Evolutionary conservation across 371 early-diverging fungal species (phyloP).

Genomic region (Amoeboaphelidium occidentale): DNA sequence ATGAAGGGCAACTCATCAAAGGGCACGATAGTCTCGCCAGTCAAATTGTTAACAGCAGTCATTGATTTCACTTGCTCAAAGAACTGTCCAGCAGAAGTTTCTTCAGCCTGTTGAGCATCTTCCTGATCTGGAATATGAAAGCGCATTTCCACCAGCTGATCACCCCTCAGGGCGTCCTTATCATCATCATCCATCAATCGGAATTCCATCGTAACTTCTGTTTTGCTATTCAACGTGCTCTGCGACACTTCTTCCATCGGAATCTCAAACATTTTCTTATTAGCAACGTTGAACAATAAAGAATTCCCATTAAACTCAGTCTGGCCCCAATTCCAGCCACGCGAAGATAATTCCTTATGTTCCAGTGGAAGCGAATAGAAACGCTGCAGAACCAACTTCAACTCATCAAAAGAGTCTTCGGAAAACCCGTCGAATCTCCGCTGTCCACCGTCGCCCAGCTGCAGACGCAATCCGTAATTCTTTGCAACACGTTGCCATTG

Average conservation of each 20-base stretch:
- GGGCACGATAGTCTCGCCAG: constrained; percentile 64
- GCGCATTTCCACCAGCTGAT: constrained; percentile 71
- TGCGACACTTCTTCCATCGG: constrained; percentile 70
- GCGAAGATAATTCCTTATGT: constrained; percentile 49
- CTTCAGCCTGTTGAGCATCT: constrained; percentile 20
- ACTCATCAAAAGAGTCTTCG: constrained; percentile 27
- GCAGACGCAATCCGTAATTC: constrained; percentile 52
- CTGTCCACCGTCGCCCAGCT: constrained; percentile 34
- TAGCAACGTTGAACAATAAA: constrained; percentile 49
- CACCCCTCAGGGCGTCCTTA: constrained; percentile 13
- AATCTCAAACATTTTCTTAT: constrained; percentile 69
- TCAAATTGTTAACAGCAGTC: constrained; percentile 50
- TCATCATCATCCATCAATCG: constrained; percentile 14
- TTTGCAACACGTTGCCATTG: constrained; percentile 57
- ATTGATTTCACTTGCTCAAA: constrained; percentile 3
- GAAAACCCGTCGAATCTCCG: constrained; percentile 69
- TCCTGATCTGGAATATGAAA: constrained; percentile 70
- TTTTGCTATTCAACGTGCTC: constrained; percentile 57
- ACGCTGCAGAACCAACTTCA: constrained; percentile 34
- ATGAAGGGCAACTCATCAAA: constrained; percentile 73
- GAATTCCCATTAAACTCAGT: constrained; percentile 56
- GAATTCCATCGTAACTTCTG: constrained; percentile 81
- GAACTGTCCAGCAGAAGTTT: constrained; percentile 2
- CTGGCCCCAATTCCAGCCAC: constrained; percentile 93
- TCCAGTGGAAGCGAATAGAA: constrained; percentile 51